These are phyloP conservation scores for Nannochloris sp. DNA, from an alignment of 139 green algal genomes.

Conservation along the genomic window DNA sequence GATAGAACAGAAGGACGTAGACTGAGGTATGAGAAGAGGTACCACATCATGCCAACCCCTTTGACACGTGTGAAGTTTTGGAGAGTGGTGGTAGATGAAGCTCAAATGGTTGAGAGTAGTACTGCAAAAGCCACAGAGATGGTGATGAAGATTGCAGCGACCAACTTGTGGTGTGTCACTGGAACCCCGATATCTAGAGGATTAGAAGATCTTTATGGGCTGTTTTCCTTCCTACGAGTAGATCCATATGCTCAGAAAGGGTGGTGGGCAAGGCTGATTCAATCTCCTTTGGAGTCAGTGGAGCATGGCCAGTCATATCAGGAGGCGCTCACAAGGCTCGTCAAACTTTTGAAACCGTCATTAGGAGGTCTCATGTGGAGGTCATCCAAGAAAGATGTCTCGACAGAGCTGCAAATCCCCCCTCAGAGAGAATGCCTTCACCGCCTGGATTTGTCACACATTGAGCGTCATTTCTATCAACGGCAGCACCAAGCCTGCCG, in stretches of 20 bases:
- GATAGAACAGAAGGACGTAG: conserved; percentile 3
- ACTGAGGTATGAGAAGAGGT: neutral
- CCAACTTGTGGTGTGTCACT: conserved; percentile 53
- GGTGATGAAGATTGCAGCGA: conserved; percentile 44
- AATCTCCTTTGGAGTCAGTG: conserved; percentile 37
- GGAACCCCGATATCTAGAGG: conserved; percentile 77
- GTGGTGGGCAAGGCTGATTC: conserved; percentile 56
- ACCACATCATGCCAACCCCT: conserved; percentile 66
- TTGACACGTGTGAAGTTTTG: conserved; percentile 82
- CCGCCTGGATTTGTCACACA: conserved; percentile 53
- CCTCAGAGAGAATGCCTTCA: conserved; percentile 46
- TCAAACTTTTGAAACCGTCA: conserved; percentile 34
- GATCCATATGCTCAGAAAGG: conserved; percentile 31
- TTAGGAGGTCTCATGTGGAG: conserved; percentile 79
- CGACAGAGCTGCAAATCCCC: conserved; percentile 67
- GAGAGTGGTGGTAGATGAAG: conserved; percentile 87
- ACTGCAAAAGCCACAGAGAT: conserved; percentile 68
- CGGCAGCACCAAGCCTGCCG: conserved; percentile 53
- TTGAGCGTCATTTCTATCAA: conserved; percentile 86
- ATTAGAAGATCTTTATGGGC: conserved; percentile 77
- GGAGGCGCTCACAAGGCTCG: conserved; percentile 15
- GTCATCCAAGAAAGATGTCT: conserved; percentile 66
- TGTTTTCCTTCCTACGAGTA: conserved; percentile 71
- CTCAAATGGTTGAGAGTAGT: conserved; percentile 76
- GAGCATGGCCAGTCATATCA: conserved; percentile 10